A percentile compares a stretch with the other conserved stretches of the same genome.
Conservation (phyloP, 306 rosid species). For the Medicago truncatula region DNA sequence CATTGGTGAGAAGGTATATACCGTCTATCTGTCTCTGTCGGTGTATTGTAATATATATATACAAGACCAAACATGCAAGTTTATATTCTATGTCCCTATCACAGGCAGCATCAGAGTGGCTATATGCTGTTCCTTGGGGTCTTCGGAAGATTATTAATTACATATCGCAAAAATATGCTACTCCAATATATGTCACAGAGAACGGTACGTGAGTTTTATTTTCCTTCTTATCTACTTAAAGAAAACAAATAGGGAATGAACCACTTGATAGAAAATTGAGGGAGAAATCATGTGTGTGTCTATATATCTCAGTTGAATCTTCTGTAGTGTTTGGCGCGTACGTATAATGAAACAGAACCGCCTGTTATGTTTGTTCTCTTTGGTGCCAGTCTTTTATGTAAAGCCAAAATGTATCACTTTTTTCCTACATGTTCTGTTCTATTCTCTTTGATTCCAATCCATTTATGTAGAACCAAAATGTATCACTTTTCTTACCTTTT, state of each 20-base stretch:
- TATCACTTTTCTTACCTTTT: background rate
- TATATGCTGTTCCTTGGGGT: conserved; percentile 97
- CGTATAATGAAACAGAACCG: background rate
- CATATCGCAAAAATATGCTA: conserved; percentile 65
- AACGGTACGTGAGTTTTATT: conserved; percentile 63
- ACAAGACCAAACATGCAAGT: conserved; percentile 2
- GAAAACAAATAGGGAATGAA: conserved; percentile 7
- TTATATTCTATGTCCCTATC: conserved; percentile 30
- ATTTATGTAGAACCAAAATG: background rate
- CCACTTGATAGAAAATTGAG: conserved; percentile 11
- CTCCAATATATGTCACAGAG: conserved; percentile 76
- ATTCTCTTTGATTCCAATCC: background rate
- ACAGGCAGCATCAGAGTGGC: conserved; percentile 99
- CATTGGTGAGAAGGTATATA: conserved; percentile 84
- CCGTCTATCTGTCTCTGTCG: conserved; percentile 4
- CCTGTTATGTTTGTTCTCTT: background rate
- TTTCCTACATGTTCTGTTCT: background rate
- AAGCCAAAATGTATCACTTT: conserved; percentile 1
- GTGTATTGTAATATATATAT: background rate
- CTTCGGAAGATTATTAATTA: conserved; percentile 72
- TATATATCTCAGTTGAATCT: conserved; percentile 28
- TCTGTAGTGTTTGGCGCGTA: conserved; percentile 54
- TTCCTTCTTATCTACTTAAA: background rate
- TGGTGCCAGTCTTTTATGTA: background rate
- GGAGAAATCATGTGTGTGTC: conserved; percentile 12